These are phyloP conservation scores for Globisporangium parvum DNA, from an alignment of 352 stramenopile species.

Conservation along the genomic window DNA sequence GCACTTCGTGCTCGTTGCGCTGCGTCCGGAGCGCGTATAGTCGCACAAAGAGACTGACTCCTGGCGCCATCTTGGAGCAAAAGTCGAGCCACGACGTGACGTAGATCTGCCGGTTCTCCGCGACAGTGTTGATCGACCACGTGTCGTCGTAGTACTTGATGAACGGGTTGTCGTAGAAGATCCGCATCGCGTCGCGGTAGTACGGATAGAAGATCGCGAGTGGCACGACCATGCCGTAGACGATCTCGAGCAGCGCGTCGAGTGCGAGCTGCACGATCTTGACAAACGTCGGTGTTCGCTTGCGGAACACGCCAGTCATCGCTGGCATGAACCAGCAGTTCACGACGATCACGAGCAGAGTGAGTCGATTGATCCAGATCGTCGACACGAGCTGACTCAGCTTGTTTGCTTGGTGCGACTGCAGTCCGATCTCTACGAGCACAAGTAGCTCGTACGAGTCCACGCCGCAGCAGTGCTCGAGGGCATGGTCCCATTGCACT, in stretches of 20 bases:
- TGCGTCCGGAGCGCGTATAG: background rate
- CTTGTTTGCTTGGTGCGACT: slow-evolving; percentile 10
- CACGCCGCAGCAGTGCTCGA: background rate
- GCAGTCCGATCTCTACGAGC: slow-evolving; percentile 9
- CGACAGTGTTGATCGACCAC: slow-evolving; percentile 11
- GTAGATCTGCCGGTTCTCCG: slow-evolving; percentile 10
- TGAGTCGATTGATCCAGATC: slow-evolving; percentile 17
- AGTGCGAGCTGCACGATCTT: slow-evolving; percentile 8
- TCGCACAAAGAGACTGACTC: background rate
- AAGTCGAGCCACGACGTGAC: slow-evolving; percentile 14
- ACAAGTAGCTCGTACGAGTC: slow-evolving; percentile 5
- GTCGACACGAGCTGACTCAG: slow-evolving; percentile 7
- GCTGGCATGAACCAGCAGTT: slow-evolving; percentile 25
- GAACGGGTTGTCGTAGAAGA: slow-evolving; percentile 19
- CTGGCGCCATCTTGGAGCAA: slow-evolving; percentile 8
- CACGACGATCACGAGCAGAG: slow-evolving; percentile 11
- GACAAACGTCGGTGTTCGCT: slow-evolving; percentile 4
- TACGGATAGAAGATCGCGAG: slow-evolving; percentile 28
- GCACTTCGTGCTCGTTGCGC: background rate
- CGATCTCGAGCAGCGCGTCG: slow-evolving; percentile 14
- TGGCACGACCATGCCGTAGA: slow-evolving; percentile 17
- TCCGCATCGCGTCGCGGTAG: background rate
- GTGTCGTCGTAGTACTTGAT: slow-evolving; percentile 11
- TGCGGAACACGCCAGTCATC: slow-evolving; percentile 7
- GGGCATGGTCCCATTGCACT: background rate